Conservation (phyloP, 2,329 filamentous ascomycete genomes). For the Neonectria neomacrospora region DNA sequence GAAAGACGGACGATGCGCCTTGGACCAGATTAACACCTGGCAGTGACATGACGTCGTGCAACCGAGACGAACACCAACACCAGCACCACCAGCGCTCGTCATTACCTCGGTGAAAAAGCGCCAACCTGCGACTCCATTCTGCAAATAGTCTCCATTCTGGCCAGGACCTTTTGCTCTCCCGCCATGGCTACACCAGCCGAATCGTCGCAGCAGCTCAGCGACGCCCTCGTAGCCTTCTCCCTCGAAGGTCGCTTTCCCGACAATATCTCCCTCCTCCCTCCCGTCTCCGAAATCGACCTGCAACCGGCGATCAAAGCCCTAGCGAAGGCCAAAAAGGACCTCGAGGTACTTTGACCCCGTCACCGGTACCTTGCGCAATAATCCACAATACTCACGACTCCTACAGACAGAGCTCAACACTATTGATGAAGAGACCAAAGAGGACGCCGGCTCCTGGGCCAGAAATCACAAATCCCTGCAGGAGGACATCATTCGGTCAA, state of each 20-base stretch:
- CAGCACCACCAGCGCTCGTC: neutral
- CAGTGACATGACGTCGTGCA: constrained; percentile 25
- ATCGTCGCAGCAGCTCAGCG: constrained; percentile 48
- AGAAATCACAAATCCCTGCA: constrained; percentile 85
- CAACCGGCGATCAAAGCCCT: constrained; percentile 55
- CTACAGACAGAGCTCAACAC: constrained; percentile 71
- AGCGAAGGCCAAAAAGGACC: constrained; percentile 48
- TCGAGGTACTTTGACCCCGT: constrained; percentile 51
- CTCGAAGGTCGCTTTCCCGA: constrained; percentile 56
- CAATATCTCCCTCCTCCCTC: constrained; percentile 49
- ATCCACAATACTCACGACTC: constrained; percentile 34
- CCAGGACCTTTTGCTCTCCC: neutral
- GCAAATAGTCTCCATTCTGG: neutral
- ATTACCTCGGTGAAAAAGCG: neutral
- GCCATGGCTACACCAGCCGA: constrained; percentile 48
- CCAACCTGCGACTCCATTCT: neutral
- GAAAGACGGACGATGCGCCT: constrained; percentile 12
- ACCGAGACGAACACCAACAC: neutral
- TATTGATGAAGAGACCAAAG: constrained; percentile 80
- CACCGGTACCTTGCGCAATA: neutral
- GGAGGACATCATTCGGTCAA: constrained; percentile 84
- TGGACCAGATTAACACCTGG: neutral
- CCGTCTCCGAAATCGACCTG: constrained; percentile 53
- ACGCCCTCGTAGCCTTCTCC: constrained; percentile 55
- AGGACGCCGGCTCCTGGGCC: constrained; percentile 88